Evolutionary conservation across 1,284 basidiomycete species (phyloP).

Genomic region (Boletus subluridellus): DNA sequence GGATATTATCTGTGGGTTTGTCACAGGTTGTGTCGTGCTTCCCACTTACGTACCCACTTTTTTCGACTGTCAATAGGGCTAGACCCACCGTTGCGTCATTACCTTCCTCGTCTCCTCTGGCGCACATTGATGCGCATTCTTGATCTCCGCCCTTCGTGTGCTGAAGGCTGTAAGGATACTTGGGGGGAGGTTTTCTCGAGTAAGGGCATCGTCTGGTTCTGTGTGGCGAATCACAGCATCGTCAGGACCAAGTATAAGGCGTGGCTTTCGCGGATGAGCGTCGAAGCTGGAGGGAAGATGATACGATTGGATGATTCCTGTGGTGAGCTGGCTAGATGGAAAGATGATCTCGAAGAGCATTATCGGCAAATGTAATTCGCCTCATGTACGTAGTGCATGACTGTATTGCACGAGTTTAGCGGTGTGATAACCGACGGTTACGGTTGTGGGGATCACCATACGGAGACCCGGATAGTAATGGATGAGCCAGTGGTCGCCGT

Average conservation of each 20-base stretch:
- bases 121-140: conserved; percentile 53
- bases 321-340: conserved; percentile 29
- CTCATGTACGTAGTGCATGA: not conserved
- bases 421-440: not conserved
- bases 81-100: conserved; percentile 56
- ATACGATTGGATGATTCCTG: conserved; percentile 45
- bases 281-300: conserved; percentile 39
- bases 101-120: conserved; percentile 52
- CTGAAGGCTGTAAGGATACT: conserved; percentile 51
- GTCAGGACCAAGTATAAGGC: conserved; percentile 26
- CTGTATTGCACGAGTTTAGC: not conserved
- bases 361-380: conserved; percentile 9
- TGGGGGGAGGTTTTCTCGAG: conserved; percentile 45
- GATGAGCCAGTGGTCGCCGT: not conserved
- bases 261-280: conserved; percentile 28
- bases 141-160: conserved; percentile 40
- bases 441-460: not conserved
- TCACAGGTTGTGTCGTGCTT: not conserved
- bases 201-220: conserved; percentile 59
- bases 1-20: conserved; percentile 56
- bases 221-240: conserved; percentile 43
- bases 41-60: not conserved
- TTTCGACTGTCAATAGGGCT: conserved; percentile 45
- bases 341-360: conserved; percentile 16
- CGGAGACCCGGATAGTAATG: not conserved